Conservation (phyloP, 2,329 filamentous ascomycete genomes). For the Colletotrichum neosansevieriae region DNA sequence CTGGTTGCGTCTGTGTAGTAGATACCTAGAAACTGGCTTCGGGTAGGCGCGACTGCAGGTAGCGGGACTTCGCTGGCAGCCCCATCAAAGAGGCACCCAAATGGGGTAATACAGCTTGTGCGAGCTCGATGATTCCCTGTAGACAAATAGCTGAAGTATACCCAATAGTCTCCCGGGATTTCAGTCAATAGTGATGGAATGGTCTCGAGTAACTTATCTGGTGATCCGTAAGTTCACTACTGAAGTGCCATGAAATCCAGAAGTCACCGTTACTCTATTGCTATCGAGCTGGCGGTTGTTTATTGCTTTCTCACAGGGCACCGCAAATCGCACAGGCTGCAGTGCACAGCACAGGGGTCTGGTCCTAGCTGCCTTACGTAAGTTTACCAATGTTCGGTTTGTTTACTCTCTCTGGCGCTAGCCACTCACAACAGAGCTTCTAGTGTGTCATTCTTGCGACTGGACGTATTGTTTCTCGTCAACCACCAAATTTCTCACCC, state of each 20-base stretch:
- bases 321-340: no score
- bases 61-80: background rate
- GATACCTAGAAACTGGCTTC: background rate
- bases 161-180: no score
- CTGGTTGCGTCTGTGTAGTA: slow-evolving; percentile 32
- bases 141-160: no score
- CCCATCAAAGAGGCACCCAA: background rate
- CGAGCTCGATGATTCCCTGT: no score
- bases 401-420: slow-evolving; percentile 43
- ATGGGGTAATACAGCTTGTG: no score
- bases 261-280: no score
- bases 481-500: background rate
- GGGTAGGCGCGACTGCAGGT: background rate
- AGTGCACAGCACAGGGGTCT: no score
- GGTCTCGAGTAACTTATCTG: no score
- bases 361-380: slow-evolving; percentile 32
- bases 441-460: slow-evolving; percentile 18
- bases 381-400: slow-evolving; percentile 37
- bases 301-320: background rate
- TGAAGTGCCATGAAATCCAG: background rate
- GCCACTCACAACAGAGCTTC: slow-evolving; percentile 40
- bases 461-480: slow-evolving; percentile 4
- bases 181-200: no score
- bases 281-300: no score
- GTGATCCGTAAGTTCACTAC: no score